These are phyloP conservation scores for Xylaria castorea DNA, from an alignment of 495 filamentous ascomycete species.

Conservation along the genomic window DNA sequence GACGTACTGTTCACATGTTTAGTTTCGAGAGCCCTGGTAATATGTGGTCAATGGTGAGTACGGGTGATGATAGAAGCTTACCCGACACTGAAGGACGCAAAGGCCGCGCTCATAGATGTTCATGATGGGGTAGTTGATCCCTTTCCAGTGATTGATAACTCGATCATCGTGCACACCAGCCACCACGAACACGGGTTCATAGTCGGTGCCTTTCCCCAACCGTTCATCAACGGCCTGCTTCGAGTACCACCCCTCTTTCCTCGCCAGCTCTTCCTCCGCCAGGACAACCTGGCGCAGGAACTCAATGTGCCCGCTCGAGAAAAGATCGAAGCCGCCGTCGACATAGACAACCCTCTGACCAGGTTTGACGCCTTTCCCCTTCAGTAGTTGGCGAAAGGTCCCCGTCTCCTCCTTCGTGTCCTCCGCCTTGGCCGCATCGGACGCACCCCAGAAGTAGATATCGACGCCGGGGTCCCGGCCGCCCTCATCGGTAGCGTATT, in stretches of 20 bases:
- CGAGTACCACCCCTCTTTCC: slow-evolving; percentile 74
- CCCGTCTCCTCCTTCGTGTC: slow-evolving; percentile 59
- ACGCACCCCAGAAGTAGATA: slow-evolving; percentile 78
- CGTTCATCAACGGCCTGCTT: slow-evolving; percentile 66
- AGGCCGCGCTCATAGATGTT: slow-evolving; percentile 96
- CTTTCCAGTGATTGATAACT: slow-evolving; percentile 94
- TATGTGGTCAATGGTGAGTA: not conserved
- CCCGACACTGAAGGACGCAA: slow-evolving; percentile 92
- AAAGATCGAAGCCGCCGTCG: slow-evolving; percentile 96
- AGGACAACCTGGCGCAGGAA: slow-evolving; percentile 80
- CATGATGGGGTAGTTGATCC: slow-evolving; percentile 99
- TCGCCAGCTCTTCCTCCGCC: slow-evolving; percentile 71
- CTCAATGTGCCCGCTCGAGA: slow-evolving; percentile 95
- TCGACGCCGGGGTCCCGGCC: slow-evolving; percentile 73
- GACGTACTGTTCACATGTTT: slow-evolving; percentile 67
- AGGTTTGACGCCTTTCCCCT: slow-evolving; percentile 68
- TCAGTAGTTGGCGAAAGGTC: slow-evolving; percentile 66
- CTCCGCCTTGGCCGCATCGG: slow-evolving; percentile 57
- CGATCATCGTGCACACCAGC: slow-evolving; percentile 93
- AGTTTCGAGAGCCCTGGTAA: slow-evolving; percentile 8
- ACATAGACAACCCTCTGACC: slow-evolving; percentile 92
- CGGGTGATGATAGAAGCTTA: slow-evolving; percentile 48
- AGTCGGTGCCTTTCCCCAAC: slow-evolving; percentile 70
- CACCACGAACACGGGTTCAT: slow-evolving; percentile 82
- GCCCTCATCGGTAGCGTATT: slow-evolving; percentile 86